phyloP scores from a whole-genome alignment of 768 basidiomycete genomes.

The Mycena venus region DNA sequence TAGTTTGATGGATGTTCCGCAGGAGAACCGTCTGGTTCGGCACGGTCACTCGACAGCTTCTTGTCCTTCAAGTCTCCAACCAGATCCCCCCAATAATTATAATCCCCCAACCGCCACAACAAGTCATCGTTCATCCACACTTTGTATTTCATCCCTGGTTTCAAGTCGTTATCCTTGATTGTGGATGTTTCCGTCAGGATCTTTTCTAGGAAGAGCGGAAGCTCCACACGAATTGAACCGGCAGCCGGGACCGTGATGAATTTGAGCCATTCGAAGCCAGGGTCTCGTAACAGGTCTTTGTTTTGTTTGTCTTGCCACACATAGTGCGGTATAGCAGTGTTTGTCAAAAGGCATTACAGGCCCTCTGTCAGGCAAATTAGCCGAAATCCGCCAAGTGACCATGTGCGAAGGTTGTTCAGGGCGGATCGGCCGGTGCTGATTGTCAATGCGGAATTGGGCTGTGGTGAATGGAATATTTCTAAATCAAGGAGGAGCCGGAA shows the following conservation, averaged over 20 bases:
- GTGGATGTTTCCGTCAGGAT: neutral
- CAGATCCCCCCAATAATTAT: neutral
- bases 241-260: neutral
- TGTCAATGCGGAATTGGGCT: neutral
- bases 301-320: neutral
- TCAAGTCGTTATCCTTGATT: neutral
- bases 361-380: neutral
- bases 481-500: neutral
- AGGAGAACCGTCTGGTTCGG: neutral
- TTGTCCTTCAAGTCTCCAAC: conserved; percentile 1
- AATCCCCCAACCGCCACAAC: neutral
- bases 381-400: neutral
- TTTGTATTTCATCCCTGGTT: neutral
- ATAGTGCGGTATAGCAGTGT: too few species aligned
- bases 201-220: neutral
- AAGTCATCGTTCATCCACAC: neutral
- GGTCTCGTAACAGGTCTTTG: neutral
- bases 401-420: neutral
- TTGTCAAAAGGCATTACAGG: neutral
- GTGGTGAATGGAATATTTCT: neutral
- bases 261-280: neutral
- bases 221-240: neutral
- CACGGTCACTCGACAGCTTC: neutral
- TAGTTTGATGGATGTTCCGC: neutral
- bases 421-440: neutral